These are phyloP conservation scores for Graphilbum ipis-grandicollis DNA, from an alignment of 2,329 filamentous ascomycete genomes.

Conservation along the genomic window DNA sequence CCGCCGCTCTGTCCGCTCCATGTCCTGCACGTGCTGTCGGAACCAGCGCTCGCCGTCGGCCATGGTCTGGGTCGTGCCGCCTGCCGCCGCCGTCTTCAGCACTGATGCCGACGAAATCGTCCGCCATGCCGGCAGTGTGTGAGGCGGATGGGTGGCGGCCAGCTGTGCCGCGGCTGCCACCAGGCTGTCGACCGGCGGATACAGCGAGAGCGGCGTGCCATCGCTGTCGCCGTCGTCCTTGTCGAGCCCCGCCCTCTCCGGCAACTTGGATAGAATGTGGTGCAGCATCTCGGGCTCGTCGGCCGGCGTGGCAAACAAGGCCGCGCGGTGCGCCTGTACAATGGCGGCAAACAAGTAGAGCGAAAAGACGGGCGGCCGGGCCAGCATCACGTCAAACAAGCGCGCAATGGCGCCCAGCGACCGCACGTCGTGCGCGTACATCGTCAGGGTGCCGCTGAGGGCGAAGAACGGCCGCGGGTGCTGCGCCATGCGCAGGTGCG, in stretches of 20 bases:
- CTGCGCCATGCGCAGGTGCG: conserved; percentile 59
- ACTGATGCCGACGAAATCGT: conserved; percentile 60
- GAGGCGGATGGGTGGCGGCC: conserved; percentile 51
- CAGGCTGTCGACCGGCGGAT: conserved; percentile 58
- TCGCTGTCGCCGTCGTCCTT: conserved; percentile 17
- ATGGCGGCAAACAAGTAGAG: conserved; percentile 89
- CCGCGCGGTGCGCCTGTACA: conserved; percentile 59
- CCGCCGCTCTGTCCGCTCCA: conserved; percentile 46
- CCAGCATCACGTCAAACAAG: conserved; percentile 82
- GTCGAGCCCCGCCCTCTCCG: conserved; percentile 23
- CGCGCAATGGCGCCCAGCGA: conserved; percentile 76
- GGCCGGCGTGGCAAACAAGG: conserved; percentile 67
- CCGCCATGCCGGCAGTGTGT: conserved; percentile 53
- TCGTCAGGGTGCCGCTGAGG: conserved; percentile 77
- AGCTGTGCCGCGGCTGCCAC: conserved; percentile 49
- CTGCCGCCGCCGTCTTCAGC: conserved; percentile 60
- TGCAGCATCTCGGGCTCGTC: conserved; percentile 90
- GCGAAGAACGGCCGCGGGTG: conserved; percentile 60
- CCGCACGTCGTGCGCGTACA: conserved; percentile 94
- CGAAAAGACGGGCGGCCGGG: conserved; percentile 70
- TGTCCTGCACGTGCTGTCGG: conserved; percentile 50
- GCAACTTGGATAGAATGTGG: conserved; percentile 72
- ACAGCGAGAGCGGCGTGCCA: too few species aligned
- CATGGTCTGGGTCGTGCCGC: conserved; percentile 25
- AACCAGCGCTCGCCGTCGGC: conserved; percentile 53